Evolutionary conservation across 1,284 basidiomycete genomes (phyloP).

Genomic region (Trametes pubescens): DNA sequence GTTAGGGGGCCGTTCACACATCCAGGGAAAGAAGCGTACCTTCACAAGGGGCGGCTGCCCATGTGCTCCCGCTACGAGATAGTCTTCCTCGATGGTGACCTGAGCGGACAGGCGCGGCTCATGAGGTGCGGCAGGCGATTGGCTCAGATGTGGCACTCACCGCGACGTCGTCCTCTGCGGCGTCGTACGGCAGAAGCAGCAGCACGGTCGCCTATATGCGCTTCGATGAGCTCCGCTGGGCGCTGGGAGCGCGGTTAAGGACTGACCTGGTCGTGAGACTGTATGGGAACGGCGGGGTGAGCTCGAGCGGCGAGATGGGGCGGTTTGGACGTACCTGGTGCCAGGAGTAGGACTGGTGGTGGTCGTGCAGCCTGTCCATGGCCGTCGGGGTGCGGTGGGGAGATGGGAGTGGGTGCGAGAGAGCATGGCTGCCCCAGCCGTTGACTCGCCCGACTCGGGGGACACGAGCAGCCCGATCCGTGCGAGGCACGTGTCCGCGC

Average conservation of each 20-base stretch:
- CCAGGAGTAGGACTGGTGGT: conserved; percentile 52
- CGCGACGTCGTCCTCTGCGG: conserved; percentile 71
- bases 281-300: conserved; percentile 12
- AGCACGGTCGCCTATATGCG: conserved; percentile 74
- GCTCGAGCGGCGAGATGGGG: not conserved
- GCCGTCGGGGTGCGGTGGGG: conserved; percentile 3
- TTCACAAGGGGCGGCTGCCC: conserved; percentile 75
- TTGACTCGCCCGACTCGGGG: conserved; percentile 18
- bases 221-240: conserved; percentile 7
- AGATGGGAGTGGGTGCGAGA: conserved; percentile 18
- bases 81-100: conserved; percentile 75
- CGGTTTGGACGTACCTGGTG: conserved; percentile 48
- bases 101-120: conserved; percentile 39
- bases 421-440: conserved; percentile 22
- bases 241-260: not conserved
- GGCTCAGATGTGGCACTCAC: conserved; percentile 51
- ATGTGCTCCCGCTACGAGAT: conserved; percentile 74
- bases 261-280: conserved; percentile 55
- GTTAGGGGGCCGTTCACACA: conserved; percentile 4
- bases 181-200: conserved; percentile 73
- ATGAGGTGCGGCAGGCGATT: conserved; percentile 1
- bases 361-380: conserved; percentile 46
- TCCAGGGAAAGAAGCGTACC: conserved; percentile 40
- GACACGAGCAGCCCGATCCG: conserved; percentile 24
- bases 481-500: conserved; percentile 30